Conservation (phyloP, 2,329 filamentous ascomycete genomes). For the Ceratocystis huliohia region DNA sequence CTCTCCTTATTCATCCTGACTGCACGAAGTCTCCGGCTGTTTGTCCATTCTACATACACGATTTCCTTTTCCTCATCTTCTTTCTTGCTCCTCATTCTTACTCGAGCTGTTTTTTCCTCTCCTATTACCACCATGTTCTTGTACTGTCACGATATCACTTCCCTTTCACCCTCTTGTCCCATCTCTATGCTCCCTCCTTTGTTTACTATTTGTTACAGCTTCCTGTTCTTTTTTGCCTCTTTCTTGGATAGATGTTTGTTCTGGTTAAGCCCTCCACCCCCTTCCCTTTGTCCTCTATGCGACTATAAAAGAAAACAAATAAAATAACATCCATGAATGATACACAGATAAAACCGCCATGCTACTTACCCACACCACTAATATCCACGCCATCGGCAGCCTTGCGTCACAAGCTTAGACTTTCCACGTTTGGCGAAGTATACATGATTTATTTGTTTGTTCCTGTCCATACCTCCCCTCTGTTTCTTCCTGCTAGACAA, state of each 20-base stretch:
- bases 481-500: background rate
- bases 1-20: background rate
- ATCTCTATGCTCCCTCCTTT: background rate
- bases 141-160: background rate
- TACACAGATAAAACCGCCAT: background rate
- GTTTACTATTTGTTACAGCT: background rate
- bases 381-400: background rate
- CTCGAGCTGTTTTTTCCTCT: background rate
- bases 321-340: background rate
- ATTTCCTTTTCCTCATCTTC: background rate
- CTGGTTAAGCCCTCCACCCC: background rate
- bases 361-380: background rate
- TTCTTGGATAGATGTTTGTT: background rate
- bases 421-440: background rate
- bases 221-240: background rate
- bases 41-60: background rate
- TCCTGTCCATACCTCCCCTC: too few species aligned
- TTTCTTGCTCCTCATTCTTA: background rate
- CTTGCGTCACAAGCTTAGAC: background rate
- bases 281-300: background rate
- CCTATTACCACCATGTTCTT: conserved; percentile 9
- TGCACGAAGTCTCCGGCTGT: background rate
- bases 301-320: background rate
- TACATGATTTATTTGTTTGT: background rate
- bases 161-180: background rate